phyloP scores from a whole-genome alignment of 805 yeast species.

The Candida oleophila region DNA sequence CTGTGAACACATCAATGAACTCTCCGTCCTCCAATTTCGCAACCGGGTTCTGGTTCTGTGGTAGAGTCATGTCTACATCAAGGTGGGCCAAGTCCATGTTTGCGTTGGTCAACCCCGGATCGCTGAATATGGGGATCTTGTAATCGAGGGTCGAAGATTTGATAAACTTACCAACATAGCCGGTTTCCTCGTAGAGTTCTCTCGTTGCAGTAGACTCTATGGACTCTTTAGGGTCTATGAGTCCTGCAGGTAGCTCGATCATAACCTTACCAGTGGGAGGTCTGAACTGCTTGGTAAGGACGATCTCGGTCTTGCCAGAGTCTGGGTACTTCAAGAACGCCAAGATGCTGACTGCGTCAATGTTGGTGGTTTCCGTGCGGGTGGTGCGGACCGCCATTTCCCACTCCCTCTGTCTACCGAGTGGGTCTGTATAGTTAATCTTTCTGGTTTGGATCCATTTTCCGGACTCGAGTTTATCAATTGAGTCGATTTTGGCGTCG shows the following conservation, averaged over 20 bases:
- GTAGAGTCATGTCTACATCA: constrained; percentile 66
- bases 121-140: constrained; percentile 53
- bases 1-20: constrained; percentile 83
- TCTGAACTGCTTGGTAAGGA: constrained; percentile 86
- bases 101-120: constrained; percentile 88
- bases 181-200: constrained; percentile 90
- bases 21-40: constrained; percentile 87
- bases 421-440: constrained; percentile 70
- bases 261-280: constrained; percentile 90
- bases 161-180: constrained; percentile 69
- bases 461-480: constrained; percentile 36
- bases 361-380: constrained; percentile 52
- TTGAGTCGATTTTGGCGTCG: constrained; percentile 28
- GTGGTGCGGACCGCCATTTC: constrained; percentile 86
- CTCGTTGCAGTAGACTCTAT: constrained; percentile 80
- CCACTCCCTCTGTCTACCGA: constrained; percentile 73
- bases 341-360: constrained; percentile 91
- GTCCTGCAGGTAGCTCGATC: constrained; percentile 94
- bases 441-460: constrained; percentile 57
- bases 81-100: constrained; percentile 78
- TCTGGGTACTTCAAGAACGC: constrained; percentile 55
- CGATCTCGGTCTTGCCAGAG: constrained; percentile 25
- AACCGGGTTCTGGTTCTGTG: constrained; percentile 65
- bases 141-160: constrained; percentile 20
- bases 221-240: constrained; percentile 81